Conservation (phyloP, 2,329 filamentous ascomycete species). For the Pyrenophora tritici-repentis region DNA sequence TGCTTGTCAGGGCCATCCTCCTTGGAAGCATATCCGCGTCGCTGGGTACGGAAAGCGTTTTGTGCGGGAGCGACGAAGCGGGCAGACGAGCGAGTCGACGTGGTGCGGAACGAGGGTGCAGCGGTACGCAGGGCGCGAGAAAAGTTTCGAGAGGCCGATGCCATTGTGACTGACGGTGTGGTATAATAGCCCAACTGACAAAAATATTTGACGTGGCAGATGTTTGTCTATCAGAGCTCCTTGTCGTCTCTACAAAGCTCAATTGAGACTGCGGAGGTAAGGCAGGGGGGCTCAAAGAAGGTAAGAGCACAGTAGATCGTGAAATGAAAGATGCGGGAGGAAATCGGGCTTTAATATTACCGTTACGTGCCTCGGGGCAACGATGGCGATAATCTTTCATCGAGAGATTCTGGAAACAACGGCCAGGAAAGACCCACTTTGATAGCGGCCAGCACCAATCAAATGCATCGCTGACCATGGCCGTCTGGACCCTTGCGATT, state of each 20-base stretch:
- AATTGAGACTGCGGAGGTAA: constrained; percentile 16
- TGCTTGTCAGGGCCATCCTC: constrained; percentile 54
- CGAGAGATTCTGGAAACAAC: constrained; percentile 15
- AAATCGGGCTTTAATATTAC: constrained; percentile 19
- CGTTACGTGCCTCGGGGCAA: constrained; percentile 7
- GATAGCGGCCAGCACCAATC: constrained; percentile 21
- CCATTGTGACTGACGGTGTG: constrained; percentile 31
- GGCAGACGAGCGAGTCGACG: constrained; percentile 58
- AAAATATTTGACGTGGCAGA: background rate
- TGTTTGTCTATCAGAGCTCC: background rate
- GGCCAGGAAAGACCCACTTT: constrained; percentile 14
- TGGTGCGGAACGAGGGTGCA: constrained; percentile 59
- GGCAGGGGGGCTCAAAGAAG: constrained; percentile 2
- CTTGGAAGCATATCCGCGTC: constrained; percentile 75
- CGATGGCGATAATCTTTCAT: constrained; percentile 28
- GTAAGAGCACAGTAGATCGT: constrained; percentile 4
- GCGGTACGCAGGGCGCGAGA: constrained; percentile 49
- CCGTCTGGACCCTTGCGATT: constrained; percentile 29
- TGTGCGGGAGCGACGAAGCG: constrained; percentile 64
- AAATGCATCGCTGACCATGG: constrained; percentile 1
- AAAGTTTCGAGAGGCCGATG: constrained; percentile 42
- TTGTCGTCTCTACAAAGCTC: constrained; percentile 5
- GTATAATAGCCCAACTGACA: background rate
- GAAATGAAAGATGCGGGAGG: background rate
- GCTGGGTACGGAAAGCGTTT: constrained; percentile 74